Evolutionary conservation across 352 stramenopile genomes (phyloP), one percentile per base, ranked within the genome.

Genomic region (Albugo candida): DNA sequence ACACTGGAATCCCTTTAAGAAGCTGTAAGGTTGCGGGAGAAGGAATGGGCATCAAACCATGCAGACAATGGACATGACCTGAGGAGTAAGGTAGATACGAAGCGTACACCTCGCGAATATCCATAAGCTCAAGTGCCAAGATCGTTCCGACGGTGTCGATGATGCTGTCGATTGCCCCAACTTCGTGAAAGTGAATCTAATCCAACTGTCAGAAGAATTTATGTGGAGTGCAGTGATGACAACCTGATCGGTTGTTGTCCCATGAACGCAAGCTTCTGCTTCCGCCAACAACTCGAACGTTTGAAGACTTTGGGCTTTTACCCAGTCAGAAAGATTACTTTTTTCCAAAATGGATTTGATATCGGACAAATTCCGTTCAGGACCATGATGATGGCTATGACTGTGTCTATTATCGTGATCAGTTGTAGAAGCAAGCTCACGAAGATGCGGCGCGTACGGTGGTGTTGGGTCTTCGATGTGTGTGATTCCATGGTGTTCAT

Each of bases 131-230:
- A 19, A 98, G 60, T 1, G 89, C 92, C 11, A 97, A 55, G 27
- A 98, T 70, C 0, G 83, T 93, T 1, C 94, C 94, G 39, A 98
- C 84, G 6, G 92, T 97, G 64, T 98, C 93, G 19, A 97, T 70
- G 60, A 98, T 97, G 52, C 82, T 96, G 70, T 98, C 93, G 53
- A 98, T 92, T 14, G 92, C 87, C 18, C 94, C 94, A 5, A 98
- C 94, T 64, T 98, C 94, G 60, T 98, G 94, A 63, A 98, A 98
- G 59, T 98, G 92, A 43, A 98, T 92, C 52, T 74, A 11, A 24
- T 24, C 3, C 3, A 10, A 43, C 8, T 19, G 38, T 10, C 3
- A 8, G 20, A 43, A 43, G 20, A 19, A 43, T 24, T 24, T 43
- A 8, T 8, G 8, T 43, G 38, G 20, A 43, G 14, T 18, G 10